These are phyloP conservation scores for Venturia pyrina DNA, from an alignment of 2,329 filamentous ascomycete species.

Conservation along the genomic window DNA sequence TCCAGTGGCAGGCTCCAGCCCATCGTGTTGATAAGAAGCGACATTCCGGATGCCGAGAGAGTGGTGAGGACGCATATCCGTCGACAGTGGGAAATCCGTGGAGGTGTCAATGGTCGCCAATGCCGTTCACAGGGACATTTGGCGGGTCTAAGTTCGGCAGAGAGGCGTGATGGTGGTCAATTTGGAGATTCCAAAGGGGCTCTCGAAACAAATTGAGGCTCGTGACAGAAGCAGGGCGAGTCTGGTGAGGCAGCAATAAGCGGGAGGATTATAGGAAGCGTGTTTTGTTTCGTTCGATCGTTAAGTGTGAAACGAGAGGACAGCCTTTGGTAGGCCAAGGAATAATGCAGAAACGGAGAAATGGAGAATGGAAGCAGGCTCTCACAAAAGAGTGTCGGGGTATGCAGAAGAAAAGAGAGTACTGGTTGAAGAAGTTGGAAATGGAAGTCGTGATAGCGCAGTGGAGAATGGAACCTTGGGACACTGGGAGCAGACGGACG, in stretches of 20 bases:
- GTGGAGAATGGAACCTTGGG: not conserved
- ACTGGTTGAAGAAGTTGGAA: not conserved
- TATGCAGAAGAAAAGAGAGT: not conserved
- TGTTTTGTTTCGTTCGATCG: constrained; percentile 1
- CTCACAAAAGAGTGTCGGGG: constrained; percentile 1
- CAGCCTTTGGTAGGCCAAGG: not conserved
- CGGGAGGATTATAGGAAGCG: not conserved
- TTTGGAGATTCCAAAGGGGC: not conserved
- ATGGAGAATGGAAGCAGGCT: not conserved
- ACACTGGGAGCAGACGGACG: not conserved
- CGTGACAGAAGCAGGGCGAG: not conserved
- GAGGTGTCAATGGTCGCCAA: not conserved
- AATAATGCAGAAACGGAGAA: not conserved
- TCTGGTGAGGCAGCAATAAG: constrained; percentile 2
- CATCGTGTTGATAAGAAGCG: not conserved
- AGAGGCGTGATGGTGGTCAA: not conserved
- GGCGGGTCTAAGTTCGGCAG: not conserved
- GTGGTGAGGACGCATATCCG: not conserved
- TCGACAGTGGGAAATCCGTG: not conserved
- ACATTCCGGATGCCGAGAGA: constrained; percentile 6
- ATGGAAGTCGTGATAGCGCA: not conserved
- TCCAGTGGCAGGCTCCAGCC: not conserved
- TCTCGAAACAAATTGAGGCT: not conserved
- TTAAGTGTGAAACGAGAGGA: constrained; percentile 7
- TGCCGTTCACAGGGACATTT: constrained; percentile 1